Evolutionary conservation across 306 rosid species (phyloP).

Genomic region (Biancaea sappan): DNA sequence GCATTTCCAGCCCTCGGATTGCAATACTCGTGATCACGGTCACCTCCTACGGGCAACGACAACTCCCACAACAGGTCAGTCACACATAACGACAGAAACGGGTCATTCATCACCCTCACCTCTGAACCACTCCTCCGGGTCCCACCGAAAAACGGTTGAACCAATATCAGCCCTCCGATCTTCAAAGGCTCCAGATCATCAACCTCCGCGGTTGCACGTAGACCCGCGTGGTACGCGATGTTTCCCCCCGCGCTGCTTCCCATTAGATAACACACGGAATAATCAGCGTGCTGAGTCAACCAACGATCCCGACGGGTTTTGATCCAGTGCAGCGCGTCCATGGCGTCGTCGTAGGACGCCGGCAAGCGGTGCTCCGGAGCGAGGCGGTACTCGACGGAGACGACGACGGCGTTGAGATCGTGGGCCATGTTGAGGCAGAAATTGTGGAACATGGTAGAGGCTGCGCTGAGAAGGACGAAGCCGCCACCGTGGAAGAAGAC

Average conservation of each 20-base stretch:
- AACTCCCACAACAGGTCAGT: constrained; percentile 53
- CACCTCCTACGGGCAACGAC: constrained; percentile 49
- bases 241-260: constrained; percentile 44
- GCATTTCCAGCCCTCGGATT: constrained; percentile 50
- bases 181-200: constrained; percentile 26
- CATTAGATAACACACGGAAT: constrained; percentile 36
- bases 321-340: constrained; percentile 40
- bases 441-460: constrained; percentile 1
- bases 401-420: constrained; percentile 25
- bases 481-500: constrained; percentile 49
- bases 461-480: constrained; percentile 25
- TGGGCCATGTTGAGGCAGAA: constrained; percentile 5
- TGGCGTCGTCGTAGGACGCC: constrained; percentile 40
- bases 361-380: constrained; percentile 41
- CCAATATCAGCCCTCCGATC: constrained; percentile 51
- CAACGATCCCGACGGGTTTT: constrained; percentile 28
- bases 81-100: constrained; percentile 23
- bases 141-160: constrained; percentile 56
- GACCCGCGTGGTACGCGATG: constrained; percentile 40
- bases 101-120: constrained; percentile 28
- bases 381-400: constrained; percentile 38
- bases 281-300: constrained; percentile 35
- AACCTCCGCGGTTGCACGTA: neutral
- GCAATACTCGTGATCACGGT: constrained; percentile 56
- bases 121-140: constrained; percentile 44